A percentile compares a stretch with the other conserved stretches of the same genome.
These are phyloP conservation scores for Colletotrichum sp. DNA, from an alignment of 2,329 filamentous ascomycete genomes.

Conservation along the genomic window DNA sequence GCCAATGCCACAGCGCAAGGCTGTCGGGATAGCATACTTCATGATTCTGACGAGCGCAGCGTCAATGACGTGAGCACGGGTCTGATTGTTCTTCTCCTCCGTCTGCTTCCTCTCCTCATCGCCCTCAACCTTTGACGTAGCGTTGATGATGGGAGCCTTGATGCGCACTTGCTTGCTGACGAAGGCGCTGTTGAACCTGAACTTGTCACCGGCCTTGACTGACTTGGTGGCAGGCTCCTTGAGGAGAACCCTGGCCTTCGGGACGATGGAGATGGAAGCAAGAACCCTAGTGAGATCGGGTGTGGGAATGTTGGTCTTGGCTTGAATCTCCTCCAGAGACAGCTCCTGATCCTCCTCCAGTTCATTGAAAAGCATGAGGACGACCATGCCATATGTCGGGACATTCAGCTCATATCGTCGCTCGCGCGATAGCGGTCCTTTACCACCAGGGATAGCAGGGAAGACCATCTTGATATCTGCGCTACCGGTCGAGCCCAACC, in stretches of 20 bases:
- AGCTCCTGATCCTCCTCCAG: slow-evolving; percentile 57
- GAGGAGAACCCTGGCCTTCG: slow-evolving; percentile 80
- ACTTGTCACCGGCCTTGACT: slow-evolving; percentile 77
- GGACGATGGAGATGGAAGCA: slow-evolving; percentile 80
- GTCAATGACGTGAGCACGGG: slow-evolving; percentile 73
- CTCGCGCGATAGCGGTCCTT: slow-evolving; percentile 64
- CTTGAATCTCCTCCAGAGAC: slow-evolving; percentile 80
- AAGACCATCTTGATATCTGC: slow-evolving; percentile 87
- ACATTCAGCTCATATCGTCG: slow-evolving; percentile 90
- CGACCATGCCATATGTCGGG: slow-evolving; percentile 90
- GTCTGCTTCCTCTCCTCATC: slow-evolving; percentile 72
- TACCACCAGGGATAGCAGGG: slow-evolving; percentile 73
- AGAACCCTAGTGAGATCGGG: slow-evolving; percentile 78
- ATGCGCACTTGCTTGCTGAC: slow-evolving; percentile 84
- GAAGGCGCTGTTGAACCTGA: slow-evolving; percentile 84
- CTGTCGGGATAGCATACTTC: slow-evolving; percentile 68
- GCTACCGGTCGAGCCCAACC: slow-evolving; percentile 74
- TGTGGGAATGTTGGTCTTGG: slow-evolving; percentile 77
- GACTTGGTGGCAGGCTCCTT: slow-evolving; percentile 84
- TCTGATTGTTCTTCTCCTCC: slow-evolving; percentile 77
- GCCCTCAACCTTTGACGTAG: slow-evolving; percentile 85
- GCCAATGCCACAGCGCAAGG: not conserved
- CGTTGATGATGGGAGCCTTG: slow-evolving; percentile 85
- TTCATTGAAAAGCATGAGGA: slow-evolving; percentile 89
- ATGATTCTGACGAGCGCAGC: slow-evolving; percentile 82